Evolutionary conservation across 192 early-diverging fungal genomes (phyloP), one percentile per base, ranked within the genome.

Genomic region (Entophlyctis luteolus): DNA sequence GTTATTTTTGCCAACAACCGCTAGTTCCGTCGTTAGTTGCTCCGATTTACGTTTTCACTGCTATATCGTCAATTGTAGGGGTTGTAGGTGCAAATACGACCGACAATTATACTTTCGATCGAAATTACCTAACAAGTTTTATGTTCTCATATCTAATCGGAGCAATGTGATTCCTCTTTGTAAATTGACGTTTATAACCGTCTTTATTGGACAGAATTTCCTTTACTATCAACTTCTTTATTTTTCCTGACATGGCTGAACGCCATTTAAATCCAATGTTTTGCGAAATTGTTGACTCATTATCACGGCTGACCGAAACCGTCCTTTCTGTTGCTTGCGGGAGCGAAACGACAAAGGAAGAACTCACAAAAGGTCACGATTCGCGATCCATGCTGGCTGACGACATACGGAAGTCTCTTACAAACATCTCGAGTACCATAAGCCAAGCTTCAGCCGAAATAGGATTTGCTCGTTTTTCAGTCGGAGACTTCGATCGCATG

Each of bases 191-290:
- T 6, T 45, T 12, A 20, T 48, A 16, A n/a, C 16, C 35, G 12
- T n/a, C 28, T 16, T 22, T 32, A 31, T 25, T 28, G 4, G 16
- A 46, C 20, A 46, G 39, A 22, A 57, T 68, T 28, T 18, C 29
- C 45, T 23, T 49, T 23, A 28, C 35, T 23, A 31, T 68, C 36
- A 68, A 68, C 34, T 1, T 68, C 37, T 12, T 5, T 22, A 20
- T 59, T 8, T 68, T 25, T 25, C 67, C 67, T 4, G 67, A 68
- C 2, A 59, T 68, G 12, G 67, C 67, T 16, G 67, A 58, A 31
- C 18, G 12, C 1, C 58, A 59, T 25, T 20, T 59, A 8, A 59
- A 59, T 16, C 16, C 39, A 45, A 37, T 27, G 31, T 31, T 59
- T 18, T 22, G 5, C 5, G 8, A 20, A 6, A 42, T 59, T 5